A percentile compares a stretch with the other conserved stretches of the same genome.
Conservation (phyloP, 2,329 filamentous ascomycete species). For the Aspergillus tanneri region DNA sequence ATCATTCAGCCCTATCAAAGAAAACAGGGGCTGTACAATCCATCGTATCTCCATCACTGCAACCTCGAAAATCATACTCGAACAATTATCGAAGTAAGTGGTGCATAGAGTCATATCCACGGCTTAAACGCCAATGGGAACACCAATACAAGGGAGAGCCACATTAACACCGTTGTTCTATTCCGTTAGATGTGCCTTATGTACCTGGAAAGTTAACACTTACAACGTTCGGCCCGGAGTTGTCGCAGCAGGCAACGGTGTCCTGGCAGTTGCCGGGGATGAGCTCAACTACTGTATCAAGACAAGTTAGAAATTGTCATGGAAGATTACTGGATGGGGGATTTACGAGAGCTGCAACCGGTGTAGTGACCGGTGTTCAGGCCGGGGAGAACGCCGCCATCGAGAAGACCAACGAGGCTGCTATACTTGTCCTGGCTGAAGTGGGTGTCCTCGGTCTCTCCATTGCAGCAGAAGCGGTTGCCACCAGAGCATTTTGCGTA, state of each 20-base stretch:
- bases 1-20: too few species aligned
- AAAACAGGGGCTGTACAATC: too few species aligned
- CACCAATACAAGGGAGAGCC: background rate
- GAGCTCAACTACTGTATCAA: background rate
- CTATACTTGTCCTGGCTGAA: background rate
- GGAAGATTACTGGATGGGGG: background rate
- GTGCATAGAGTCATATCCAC: background rate
- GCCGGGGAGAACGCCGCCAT: background rate
- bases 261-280: slow-evolving; percentile 6
- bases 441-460: background rate
- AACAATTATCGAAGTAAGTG: background rate
- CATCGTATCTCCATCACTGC: background rate
- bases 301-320: background rate
- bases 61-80: background rate
- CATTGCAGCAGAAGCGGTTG: background rate
- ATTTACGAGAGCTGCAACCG: slow-evolving; percentile 2
- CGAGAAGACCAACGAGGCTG: slow-evolving; percentile 1
- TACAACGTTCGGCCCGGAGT: background rate
- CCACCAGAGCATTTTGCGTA: background rate
- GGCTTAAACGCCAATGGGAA: background rate
- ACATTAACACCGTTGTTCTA: slow-evolving; percentile 2
- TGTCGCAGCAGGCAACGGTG: slow-evolving; percentile 14
- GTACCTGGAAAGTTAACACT: background rate
- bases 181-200: background rate
- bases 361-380: slow-evolving; percentile 1